Evolutionary conservation across 352 stramenopile genomes (phyloP).

Genomic region (Elongisporangium senticosum): DNA sequence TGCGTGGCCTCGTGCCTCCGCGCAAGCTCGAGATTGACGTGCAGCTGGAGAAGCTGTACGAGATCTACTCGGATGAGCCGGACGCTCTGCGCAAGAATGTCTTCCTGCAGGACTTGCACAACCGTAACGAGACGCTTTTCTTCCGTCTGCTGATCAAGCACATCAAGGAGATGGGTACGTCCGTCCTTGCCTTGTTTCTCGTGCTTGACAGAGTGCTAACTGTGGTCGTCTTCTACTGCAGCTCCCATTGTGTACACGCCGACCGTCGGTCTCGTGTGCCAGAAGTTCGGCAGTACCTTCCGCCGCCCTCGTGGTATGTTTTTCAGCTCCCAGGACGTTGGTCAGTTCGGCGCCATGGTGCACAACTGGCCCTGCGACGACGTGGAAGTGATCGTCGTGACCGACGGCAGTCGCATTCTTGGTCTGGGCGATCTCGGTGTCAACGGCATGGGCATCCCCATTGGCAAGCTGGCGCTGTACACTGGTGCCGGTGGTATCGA

Average conservation of each 20-base stretch:
- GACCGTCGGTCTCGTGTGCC: constrained; percentile 92
- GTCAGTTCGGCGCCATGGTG: constrained; percentile 86
- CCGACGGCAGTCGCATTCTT: constrained; percentile 95
- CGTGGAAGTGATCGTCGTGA: constrained; percentile 97
- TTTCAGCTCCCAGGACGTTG: constrained; percentile 90
- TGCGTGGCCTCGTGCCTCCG: constrained; percentile 81
- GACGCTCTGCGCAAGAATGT: constrained; percentile 90
- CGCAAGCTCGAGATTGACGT: constrained; percentile 60
- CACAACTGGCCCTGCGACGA: constrained; percentile 96
- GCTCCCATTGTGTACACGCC: constrained; percentile 97
- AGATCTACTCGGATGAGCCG: constrained; percentile 55
- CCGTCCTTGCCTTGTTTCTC: background rate
- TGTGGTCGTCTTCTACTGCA: constrained; percentile 7
- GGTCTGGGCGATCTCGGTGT: constrained; percentile 95
- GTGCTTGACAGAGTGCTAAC: background rate
- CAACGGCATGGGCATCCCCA: constrained; percentile 98
- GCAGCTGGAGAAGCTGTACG: constrained; percentile 75
- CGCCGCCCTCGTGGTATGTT: constrained; percentile 92
- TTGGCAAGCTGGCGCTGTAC: constrained; percentile 96
- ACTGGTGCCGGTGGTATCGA: constrained; percentile 93
- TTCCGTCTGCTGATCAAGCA: constrained; percentile 90
- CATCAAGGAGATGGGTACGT: constrained; percentile 89
- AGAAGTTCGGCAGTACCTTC: constrained; percentile 91
- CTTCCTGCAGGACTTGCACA: constrained; percentile 92
- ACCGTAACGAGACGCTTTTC: constrained; percentile 96